Evolutionary conservation across 441 rosid species (phyloP).

Genomic region (Melianthus villosus): DNA sequence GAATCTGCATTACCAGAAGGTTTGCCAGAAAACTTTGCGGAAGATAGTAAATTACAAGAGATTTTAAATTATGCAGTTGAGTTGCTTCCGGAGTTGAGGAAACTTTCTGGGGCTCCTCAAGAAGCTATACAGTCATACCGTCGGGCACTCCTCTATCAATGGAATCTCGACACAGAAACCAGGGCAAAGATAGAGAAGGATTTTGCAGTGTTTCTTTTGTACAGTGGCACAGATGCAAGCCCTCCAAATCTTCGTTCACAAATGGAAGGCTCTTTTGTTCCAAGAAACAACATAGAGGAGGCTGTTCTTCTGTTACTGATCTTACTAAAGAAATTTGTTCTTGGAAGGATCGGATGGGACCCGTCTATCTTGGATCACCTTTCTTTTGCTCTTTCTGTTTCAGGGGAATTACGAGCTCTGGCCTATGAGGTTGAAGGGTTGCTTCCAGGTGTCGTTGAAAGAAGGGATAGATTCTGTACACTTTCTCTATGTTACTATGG

Average conservation of each 20-base stretch:
- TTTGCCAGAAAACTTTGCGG: slow-evolving; percentile 47
- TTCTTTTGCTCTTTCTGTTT: slow-evolving; percentile 49
- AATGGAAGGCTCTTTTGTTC: slow-evolving; percentile 64
- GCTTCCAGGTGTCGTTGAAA: slow-evolving; percentile 38
- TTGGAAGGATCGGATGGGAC: slow-evolving; percentile 56
- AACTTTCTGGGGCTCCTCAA: slow-evolving; percentile 40
- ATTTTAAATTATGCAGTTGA: slow-evolving; percentile 53
- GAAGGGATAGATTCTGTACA: slow-evolving; percentile 33
- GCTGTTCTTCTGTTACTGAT: slow-evolving; percentile 63
- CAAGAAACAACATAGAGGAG: slow-evolving; percentile 65
- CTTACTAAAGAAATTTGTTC: slow-evolving; percentile 43
- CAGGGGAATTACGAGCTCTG: slow-evolving; percentile 42
- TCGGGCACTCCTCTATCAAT: slow-evolving; percentile 49
- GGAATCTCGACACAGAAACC: slow-evolving; percentile 58
- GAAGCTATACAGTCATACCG: slow-evolving; percentile 62
- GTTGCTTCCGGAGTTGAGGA: slow-evolving; percentile 83
- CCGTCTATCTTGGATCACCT: slow-evolving; percentile 65
- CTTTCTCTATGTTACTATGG: slow-evolving; percentile 56
- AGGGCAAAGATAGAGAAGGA: slow-evolving; percentile 57
- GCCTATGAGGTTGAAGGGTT: slow-evolving; percentile 53
- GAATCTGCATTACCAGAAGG: slow-evolving; percentile 72
- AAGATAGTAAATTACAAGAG: slow-evolving; percentile 58
- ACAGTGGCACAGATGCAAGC: slow-evolving; percentile 61
- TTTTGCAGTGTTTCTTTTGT: slow-evolving; percentile 63
- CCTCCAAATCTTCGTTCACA: slow-evolving; percentile 66